phyloP scores from a whole-genome alignment of 1,284 basidiomycete species.

The Rhodotorula sp. region DNA sequence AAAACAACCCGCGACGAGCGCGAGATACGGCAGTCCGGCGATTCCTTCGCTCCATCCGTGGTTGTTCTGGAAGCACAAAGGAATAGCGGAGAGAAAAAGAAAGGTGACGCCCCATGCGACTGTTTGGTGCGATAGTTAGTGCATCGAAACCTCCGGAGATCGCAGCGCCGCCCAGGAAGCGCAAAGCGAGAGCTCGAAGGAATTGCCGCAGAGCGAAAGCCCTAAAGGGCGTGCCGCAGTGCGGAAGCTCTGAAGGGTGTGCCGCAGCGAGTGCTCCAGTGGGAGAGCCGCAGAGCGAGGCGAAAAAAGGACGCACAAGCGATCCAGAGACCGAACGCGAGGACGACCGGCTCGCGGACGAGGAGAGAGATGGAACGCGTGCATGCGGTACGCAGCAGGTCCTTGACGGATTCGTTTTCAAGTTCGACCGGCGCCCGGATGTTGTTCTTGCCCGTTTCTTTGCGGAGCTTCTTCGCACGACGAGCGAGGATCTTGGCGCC shows the following conservation, averaged over 20 bases:
- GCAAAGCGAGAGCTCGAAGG: background rate
- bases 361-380: constrained; percentile 47
- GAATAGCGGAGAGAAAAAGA: constrained; percentile 48
- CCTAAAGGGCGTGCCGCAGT: background rate
- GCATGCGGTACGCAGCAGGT: constrained; percentile 46
- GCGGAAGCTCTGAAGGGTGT: background rate
- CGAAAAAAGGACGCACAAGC: constrained; percentile 15
- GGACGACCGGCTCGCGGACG: constrained; percentile 47
- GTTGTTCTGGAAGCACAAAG: constrained; percentile 48
- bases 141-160: too few relatives aligned
- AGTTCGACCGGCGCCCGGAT: constrained; percentile 48
- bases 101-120: constrained; percentile 39
- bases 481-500: constrained; percentile 47
- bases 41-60: constrained; percentile 48
- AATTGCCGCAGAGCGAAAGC: too few relatives aligned
- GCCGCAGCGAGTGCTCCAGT: background rate
- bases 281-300: background rate
- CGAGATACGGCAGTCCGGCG: constrained; percentile 48
- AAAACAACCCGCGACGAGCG: constrained; percentile 47
- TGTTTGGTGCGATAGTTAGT: too few relatives aligned
- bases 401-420: constrained; percentile 47
- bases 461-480: constrained; percentile 46
- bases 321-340: constrained; percentile 47
- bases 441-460: constrained; percentile 47
- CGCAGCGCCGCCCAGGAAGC: too few relatives aligned